These are phyloP conservation scores for Populus trichocarpa DNA, from an alignment of 441 rosid genomes.

Conservation along the genomic window DNA sequence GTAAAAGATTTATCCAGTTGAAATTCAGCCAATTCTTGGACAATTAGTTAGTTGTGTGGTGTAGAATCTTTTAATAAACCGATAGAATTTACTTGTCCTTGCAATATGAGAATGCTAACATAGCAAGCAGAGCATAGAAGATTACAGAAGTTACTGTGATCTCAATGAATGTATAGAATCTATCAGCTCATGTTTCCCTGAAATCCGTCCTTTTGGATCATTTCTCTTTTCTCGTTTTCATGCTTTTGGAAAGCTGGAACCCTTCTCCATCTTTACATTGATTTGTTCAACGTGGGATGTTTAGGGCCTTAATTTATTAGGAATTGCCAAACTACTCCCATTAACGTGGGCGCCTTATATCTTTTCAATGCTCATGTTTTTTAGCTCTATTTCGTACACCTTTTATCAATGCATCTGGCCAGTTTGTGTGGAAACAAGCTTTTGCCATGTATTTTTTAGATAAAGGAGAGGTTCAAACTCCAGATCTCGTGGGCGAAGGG, in stretches of 20 bases:
- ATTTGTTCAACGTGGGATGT: slow-evolving; percentile 20
- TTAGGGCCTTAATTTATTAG: slow-evolving; percentile 20
- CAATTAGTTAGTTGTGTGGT: background rate
- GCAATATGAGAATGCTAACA: background rate
- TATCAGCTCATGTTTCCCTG: slow-evolving; percentile 18
- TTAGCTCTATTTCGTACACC: background rate
- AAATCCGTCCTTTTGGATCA: slow-evolving; percentile 1
- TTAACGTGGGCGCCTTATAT: background rate
- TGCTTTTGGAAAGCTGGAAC: background rate
- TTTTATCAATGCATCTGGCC: background rate
- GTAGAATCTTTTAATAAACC: background rate
- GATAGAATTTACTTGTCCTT: background rate
- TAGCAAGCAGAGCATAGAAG: background rate
- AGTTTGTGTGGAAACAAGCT: background rate
- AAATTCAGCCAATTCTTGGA: background rate
- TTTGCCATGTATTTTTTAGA: background rate
- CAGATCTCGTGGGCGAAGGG: background rate
- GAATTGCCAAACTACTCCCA: slow-evolving; percentile 21
- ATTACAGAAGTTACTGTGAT: slow-evolving; percentile 14
- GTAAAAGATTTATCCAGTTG: background rate
- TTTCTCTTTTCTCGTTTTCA: slow-evolving; percentile 1
- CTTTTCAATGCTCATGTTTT: background rate
- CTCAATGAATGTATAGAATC: slow-evolving; percentile 20
- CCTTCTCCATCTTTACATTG: slow-evolving; percentile 10
- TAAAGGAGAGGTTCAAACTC: background rate